Conservation (phyloP, 345 rosid species). For the Rhodomyrtus tomentosa region DNA sequence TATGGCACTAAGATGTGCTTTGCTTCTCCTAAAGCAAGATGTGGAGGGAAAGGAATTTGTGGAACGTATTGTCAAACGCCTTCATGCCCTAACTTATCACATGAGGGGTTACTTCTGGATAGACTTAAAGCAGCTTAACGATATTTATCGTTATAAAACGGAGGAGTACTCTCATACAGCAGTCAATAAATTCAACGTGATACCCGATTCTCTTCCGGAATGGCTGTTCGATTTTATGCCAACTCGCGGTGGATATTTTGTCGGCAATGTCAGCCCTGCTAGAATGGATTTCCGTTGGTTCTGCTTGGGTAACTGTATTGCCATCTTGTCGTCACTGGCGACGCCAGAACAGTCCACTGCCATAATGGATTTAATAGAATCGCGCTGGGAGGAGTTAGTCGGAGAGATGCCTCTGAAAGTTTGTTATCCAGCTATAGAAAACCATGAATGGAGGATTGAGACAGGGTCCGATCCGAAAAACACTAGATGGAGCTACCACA, state of each 20-base stretch:
- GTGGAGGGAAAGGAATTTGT: constrained; percentile 84
- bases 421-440: constrained; percentile 84
- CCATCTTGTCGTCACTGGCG: constrained; percentile 83
- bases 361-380: constrained; percentile 94
- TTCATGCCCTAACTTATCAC: constrained; percentile 87
- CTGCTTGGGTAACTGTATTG: constrained; percentile 82
- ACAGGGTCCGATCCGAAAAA: constrained; percentile 97
- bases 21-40: constrained; percentile 72
- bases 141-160: constrained; percentile 86
- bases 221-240: constrained; percentile 97
- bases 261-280: constrained; percentile 93
- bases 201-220: constrained; percentile 94
- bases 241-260: constrained; percentile 68
- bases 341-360: constrained; percentile 89
- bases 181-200: constrained; percentile 89
- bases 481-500: constrained; percentile 97
- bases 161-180: constrained; percentile 98
- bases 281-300: constrained; percentile 98
- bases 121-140: constrained; percentile 87
- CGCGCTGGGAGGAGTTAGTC: constrained; percentile 91
- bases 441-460: constrained; percentile 79
- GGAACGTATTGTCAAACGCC: constrained; percentile 79
- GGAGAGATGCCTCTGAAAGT: constrained; percentile 98
- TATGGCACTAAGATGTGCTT: constrained; percentile 85
- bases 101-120: constrained; percentile 91